phyloP scores from a whole-genome alignment of 176 grass and related monocot genomes.

The Zoysia japonica region DNA sequence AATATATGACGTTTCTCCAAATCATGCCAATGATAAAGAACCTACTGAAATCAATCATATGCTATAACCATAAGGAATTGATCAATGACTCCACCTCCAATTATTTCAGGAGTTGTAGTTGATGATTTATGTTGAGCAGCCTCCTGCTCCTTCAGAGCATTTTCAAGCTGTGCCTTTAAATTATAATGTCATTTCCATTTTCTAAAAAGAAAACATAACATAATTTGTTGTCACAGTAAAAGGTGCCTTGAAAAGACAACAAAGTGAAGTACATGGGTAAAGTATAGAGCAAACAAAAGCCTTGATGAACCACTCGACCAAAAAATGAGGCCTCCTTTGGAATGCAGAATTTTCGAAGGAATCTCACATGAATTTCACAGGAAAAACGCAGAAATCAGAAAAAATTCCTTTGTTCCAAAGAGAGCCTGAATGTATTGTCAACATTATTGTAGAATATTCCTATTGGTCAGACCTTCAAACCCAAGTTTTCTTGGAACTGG shows the following conservation, averaged over 20 bases:
- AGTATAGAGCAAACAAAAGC: not conserved
- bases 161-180: constrained; percentile 71
- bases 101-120: constrained; percentile 41
- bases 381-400: not conserved
- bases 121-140: constrained; percentile 50
- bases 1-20: no score
- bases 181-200: constrained; percentile 58
- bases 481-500: no score
- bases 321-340: not conserved
- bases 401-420: not conserved
- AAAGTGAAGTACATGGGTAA: not conserved
- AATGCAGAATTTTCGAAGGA: no score
- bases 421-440: not conserved
- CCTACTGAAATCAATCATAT: no score
- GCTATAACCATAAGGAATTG: not conserved
- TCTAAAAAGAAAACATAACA: constrained; percentile 39
- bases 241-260: not conserved
- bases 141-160: constrained; percentile 52
- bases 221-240: not conserved
- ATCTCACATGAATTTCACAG: no score
- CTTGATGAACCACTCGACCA: not conserved
- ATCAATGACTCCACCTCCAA: constrained; percentile 55
- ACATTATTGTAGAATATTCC: not conserved
- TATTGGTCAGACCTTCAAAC: no score
- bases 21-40: no score